These are phyloP conservation scores for Penicillium sp. DNA, from an alignment of 2,329 filamentous ascomycete species.

Conservation along the genomic window DNA sequence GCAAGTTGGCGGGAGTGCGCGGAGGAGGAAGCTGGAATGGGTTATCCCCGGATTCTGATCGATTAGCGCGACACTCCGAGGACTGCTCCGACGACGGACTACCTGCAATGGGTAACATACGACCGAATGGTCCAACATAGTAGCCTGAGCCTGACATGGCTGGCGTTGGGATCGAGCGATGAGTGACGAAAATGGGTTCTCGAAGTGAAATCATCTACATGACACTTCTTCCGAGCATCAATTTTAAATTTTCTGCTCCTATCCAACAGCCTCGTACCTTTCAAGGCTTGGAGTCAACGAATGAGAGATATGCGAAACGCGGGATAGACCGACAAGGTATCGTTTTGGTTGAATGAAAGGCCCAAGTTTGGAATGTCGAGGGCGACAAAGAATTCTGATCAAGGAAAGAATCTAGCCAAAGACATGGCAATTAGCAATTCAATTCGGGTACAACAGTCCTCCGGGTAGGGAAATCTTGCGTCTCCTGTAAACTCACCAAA, in stretches of 20 bases:
- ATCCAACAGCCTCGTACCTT: not conserved
- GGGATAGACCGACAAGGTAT: not conserved
- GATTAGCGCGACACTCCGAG: slow-evolving; percentile 34
- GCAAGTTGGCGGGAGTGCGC: slow-evolving; percentile 34
- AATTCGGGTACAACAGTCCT: too few relatives aligned
- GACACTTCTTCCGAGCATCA: slow-evolving; percentile 7
- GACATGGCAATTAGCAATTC: not conserved
- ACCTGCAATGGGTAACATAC: slow-evolving; percentile 39
- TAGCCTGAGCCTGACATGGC: slow-evolving; percentile 43
- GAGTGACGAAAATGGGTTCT: slow-evolving; percentile 3
- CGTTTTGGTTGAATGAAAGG: not conserved
- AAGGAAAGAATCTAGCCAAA: not conserved
- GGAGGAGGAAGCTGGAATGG: slow-evolving; percentile 47
- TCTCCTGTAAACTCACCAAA: slow-evolving; percentile 4
- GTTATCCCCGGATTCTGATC: slow-evolving; percentile 33
- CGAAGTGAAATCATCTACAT: slow-evolving; percentile 17
- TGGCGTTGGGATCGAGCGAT: slow-evolving; percentile 10
- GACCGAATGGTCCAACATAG: slow-evolving; percentile 44
- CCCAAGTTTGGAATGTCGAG: not conserved
- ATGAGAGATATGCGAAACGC: not conserved
- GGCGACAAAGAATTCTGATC: not conserved
- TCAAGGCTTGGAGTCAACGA: not conserved
- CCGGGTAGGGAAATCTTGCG: not conserved
- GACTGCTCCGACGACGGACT: slow-evolving; percentile 28
- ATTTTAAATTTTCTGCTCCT: not conserved